Conservation (phyloP, 176 grass and related monocot species). For the Areca catechu region DNA sequence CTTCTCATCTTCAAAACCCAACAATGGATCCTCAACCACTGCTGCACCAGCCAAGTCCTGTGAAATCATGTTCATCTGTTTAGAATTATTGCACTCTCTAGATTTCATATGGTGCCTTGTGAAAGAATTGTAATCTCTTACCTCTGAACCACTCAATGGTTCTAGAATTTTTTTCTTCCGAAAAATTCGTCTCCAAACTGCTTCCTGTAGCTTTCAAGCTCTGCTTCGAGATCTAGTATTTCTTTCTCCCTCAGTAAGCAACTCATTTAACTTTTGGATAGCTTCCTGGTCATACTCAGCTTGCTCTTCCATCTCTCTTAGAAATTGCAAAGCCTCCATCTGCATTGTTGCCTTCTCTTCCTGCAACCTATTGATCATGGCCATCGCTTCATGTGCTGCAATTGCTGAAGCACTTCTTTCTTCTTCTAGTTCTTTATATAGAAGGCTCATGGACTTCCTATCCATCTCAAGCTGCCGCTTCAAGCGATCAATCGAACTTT, state of each 20-base stretch:
- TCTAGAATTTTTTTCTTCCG: slow-evolving; percentile 8
- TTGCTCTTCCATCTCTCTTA: slow-evolving; percentile 96
- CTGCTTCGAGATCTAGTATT: slow-evolving; percentile 55
- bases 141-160: background rate
- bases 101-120: slow-evolving; percentile 6
- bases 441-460: background rate
- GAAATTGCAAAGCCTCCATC: slow-evolving; percentile 56
- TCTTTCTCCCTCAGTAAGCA: slow-evolving; percentile 67
- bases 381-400: slow-evolving; percentile 12
- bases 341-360: slow-evolving; percentile 13
- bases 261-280: slow-evolving; percentile 49
- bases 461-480: slow-evolving; percentile 9
- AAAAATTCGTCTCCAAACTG: slow-evolving; percentile 14
- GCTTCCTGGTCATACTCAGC: slow-evolving; percentile 72
- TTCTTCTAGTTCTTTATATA: slow-evolving; percentile 10
- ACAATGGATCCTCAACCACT: slow-evolving; percentile 11
- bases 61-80: background rate
- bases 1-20: slow-evolving; percentile 45
- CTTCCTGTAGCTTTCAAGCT: slow-evolving; percentile 43
- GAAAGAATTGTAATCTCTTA: background rate
- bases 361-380: slow-evolving; percentile 15
- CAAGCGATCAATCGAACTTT: background rate
- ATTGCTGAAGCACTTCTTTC: slow-evolving; percentile 3
- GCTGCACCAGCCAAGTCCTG: background rate
- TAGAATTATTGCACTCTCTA: background rate